phyloP scores from a whole-genome alignment of 2,329 filamentous ascomycete species.

The Pseudocercospora fijiensis region DNA sequence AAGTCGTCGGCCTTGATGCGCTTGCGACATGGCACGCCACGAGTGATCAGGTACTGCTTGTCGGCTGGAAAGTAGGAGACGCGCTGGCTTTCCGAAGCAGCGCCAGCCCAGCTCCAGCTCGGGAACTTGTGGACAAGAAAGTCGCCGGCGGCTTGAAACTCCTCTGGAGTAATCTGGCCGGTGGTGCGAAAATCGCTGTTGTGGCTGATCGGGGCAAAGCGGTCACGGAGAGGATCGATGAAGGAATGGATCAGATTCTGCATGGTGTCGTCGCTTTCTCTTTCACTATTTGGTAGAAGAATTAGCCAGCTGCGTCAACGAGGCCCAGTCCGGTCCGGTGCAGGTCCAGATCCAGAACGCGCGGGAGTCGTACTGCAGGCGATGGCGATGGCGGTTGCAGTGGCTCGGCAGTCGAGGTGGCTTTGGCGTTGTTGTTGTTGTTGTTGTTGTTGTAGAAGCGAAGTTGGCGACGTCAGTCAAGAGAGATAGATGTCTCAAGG shows the following conservation, averaged over 20 bases:
- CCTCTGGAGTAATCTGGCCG: constrained; percentile 93
- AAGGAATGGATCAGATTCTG: constrained; percentile 84
- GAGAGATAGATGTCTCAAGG: not conserved
- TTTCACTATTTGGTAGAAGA: not conserved
- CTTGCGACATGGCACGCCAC: constrained; percentile 89
- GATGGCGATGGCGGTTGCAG: not conserved
- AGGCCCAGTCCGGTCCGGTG: not conserved
- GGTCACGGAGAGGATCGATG: constrained; percentile 87
- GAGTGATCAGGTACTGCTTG: constrained; percentile 94
- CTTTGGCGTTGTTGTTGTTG: not conserved
- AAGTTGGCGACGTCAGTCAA: not conserved
- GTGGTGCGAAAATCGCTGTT: constrained; percentile 91
- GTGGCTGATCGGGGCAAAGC: constrained; percentile 82
- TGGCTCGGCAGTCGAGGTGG: not conserved
- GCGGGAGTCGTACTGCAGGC: not conserved
- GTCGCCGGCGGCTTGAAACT: constrained; percentile 93
- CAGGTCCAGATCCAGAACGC: not conserved
- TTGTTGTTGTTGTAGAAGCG: not conserved
- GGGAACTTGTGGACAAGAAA: constrained; percentile 99
- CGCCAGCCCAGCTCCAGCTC: constrained; percentile 94
- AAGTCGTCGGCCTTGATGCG: constrained; percentile 82
- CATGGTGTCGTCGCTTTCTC: constrained; percentile 52
- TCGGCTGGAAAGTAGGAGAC: constrained; percentile 77
- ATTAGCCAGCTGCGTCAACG: not conserved
- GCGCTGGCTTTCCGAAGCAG: constrained; percentile 75